Conservation (phyloP, 306 rosid genomes). For the Dryas drummondii region DNA sequence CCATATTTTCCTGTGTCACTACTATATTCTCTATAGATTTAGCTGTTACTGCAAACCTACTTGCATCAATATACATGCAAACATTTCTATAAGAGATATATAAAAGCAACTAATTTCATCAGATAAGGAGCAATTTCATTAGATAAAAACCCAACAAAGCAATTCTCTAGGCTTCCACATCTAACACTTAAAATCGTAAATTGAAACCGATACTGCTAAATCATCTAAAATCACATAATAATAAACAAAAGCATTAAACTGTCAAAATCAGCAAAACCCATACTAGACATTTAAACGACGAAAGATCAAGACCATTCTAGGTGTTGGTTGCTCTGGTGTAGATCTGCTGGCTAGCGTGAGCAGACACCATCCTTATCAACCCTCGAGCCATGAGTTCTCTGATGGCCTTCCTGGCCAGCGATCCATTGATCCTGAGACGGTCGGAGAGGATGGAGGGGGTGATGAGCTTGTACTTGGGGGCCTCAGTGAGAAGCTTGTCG, state of each 20-base stretch:
- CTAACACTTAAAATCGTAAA: no score
- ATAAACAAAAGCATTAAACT: not conserved
- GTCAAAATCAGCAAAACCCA: not conserved
- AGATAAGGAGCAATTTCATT: no score
- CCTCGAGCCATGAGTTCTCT: conserved; percentile 69
- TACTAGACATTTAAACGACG: not conserved
- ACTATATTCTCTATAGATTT: not conserved
- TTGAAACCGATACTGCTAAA: no score
- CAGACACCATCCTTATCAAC: conserved; percentile 56
- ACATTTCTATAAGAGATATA: no score
- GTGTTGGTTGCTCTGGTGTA: conserved; percentile 75
- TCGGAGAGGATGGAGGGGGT: conserved; percentile 66
- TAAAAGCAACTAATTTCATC: no score
- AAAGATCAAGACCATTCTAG: conserved; percentile 14
- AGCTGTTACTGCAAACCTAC: not conserved
- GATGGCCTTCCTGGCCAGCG: conserved; percentile 64
- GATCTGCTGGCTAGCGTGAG: conserved; percentile 67
- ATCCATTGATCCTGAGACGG: conserved; percentile 64
- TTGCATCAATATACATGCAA: not conserved
- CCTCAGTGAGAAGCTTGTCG: conserved; percentile 61
- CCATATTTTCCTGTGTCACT: no score
- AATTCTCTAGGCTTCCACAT: no score
- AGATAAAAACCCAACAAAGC: no score
- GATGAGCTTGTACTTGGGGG: conserved; percentile 68
- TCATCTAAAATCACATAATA: no score